These are phyloP conservation scores for Syzygium syzygioides DNA, from an alignment of 441 rosid genomes.

Conservation along the genomic window DNA sequence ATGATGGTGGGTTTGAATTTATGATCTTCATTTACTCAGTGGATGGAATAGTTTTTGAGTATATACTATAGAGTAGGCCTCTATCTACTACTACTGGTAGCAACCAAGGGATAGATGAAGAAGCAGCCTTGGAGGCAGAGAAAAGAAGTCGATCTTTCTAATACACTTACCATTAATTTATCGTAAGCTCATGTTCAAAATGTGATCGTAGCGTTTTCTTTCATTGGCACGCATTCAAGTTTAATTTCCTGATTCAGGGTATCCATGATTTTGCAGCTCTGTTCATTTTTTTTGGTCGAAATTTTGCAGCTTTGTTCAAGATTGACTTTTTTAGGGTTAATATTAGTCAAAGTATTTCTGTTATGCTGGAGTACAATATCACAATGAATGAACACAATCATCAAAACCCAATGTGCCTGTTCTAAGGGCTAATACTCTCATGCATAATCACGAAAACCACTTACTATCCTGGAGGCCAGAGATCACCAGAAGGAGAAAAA, in stretches of 20 bases:
- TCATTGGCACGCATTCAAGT: not conserved
- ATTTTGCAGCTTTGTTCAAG: not conserved
- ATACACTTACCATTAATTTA: not conserved
- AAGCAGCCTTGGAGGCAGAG: not conserved
- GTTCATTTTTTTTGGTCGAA: not conserved
- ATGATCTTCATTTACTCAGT: not conserved
- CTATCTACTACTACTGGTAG: not conserved
- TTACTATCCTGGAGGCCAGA: not conserved
- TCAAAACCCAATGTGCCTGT: not conserved
- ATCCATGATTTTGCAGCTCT: not conserved
- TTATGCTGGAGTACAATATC: not conserved
- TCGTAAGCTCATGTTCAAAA: not conserved
- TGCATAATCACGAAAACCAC: not conserved
- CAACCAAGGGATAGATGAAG: not conserved
- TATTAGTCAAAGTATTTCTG: not conserved
- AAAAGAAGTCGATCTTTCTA: not conserved
- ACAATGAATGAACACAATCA: not conserved
- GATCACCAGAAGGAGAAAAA: not conserved
- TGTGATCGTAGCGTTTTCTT: not conserved
- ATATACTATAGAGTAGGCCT: not conserved
- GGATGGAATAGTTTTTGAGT: not conserved
- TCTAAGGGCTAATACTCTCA: not conserved
- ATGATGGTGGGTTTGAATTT: not conserved
- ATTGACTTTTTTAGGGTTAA: not conserved
- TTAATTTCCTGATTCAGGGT: not conserved